These are phyloP conservation scores for Amaranthus palmeri DNA, from an alignment of 148 eudicot species.

Conservation along the genomic window DNA sequence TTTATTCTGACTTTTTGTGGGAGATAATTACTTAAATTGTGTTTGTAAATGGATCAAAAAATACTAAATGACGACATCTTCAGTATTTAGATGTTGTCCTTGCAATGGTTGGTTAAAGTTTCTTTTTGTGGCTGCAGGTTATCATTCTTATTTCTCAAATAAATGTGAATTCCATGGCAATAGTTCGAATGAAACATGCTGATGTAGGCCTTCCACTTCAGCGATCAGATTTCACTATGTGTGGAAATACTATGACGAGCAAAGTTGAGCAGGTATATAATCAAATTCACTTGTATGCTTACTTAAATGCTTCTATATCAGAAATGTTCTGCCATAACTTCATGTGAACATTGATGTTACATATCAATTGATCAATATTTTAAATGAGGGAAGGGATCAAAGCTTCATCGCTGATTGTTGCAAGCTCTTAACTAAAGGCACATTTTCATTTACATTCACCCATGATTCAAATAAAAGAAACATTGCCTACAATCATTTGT, in stretches of 20 bases:
- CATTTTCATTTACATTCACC: background rate
- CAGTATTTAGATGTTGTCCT: conserved; percentile 10
- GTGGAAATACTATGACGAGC: conserved; percentile 39
- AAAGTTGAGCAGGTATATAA: conserved; percentile 65
- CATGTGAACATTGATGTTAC: background rate
- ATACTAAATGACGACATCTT: background rate
- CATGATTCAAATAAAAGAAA: background rate
- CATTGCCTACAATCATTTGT: background rate
- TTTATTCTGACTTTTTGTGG: background rate
- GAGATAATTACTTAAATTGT: background rate
- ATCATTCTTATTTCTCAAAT: conserved; percentile 73
- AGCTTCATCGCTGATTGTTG: background rate
- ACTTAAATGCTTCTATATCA: background rate
- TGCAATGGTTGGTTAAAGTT: background rate
- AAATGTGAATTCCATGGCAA: conserved; percentile 77
- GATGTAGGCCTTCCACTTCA: conserved; percentile 29
- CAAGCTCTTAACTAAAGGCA: background rate
- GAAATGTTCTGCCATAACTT: background rate
- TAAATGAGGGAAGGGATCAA: background rate
- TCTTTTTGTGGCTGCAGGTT: conserved; percentile 47
- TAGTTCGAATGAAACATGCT: conserved; percentile 58
- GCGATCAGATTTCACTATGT: conserved; percentile 25
- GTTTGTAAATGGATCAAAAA: background rate
- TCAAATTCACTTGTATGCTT: background rate
- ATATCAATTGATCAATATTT: background rate